phyloP scores from a whole-genome alignment of 768 basidiomycete species.

The Neoboletus brunneissimus region DNA sequence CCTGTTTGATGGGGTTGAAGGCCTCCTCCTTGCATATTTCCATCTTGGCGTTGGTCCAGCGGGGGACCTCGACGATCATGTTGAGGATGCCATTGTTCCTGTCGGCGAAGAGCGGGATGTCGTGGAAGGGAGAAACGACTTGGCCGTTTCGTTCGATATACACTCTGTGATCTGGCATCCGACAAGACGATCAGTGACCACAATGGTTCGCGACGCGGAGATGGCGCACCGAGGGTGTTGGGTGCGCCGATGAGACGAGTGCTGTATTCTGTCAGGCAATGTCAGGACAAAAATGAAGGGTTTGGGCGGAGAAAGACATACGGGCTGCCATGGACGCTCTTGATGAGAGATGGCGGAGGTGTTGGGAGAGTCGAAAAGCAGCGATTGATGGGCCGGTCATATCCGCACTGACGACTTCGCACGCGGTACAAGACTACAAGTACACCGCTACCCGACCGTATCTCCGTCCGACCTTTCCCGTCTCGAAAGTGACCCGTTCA shows the following conservation, averaged over 20 bases:
- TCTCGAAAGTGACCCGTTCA: constrained; percentile 73
- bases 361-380: constrained; percentile 54
- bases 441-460: neutral
- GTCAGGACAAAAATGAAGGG: neutral
- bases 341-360: constrained; percentile 56
- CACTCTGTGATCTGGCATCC: constrained; percentile 82
- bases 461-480: constrained; percentile 25
- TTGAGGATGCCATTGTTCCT: constrained; percentile 93
- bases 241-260: constrained; percentile 81
- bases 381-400: constrained; percentile 26
- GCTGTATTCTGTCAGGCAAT: constrained; percentile 51
- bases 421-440: neutral
- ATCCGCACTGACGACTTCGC: constrained; percentile 9
- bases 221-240: constrained; percentile 82
- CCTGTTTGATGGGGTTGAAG: constrained; percentile 99
- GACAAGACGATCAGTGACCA: constrained; percentile 20
- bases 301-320: constrained; percentile 9
- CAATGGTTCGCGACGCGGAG: constrained; percentile 5
- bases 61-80: constrained; percentile 98
- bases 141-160: constrained; percentile 88
- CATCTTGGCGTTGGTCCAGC: constrained; percentile 99
- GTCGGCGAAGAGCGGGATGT: constrained; percentile 97
- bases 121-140: constrained; percentile 87
- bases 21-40: constrained; percentile 97
- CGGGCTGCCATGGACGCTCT: constrained; percentile 42